Conservation (phyloP, 768 basidiomycete species). For the Crassisporium funariophilum region DNA sequence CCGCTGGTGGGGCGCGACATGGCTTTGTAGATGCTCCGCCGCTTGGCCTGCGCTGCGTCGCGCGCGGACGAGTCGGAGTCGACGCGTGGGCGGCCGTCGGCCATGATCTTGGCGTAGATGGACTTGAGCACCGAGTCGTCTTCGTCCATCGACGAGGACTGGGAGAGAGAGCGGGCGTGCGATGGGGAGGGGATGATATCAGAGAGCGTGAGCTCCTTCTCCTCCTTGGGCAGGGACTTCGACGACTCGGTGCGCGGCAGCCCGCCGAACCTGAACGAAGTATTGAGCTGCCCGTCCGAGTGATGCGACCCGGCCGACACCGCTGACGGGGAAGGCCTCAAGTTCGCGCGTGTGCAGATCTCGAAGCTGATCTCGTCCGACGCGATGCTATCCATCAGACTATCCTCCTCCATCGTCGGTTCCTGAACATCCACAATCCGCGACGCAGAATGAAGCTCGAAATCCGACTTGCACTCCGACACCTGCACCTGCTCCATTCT, state of each 20-base stretch:
- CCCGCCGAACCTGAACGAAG: conserved; percentile 77
- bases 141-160: conserved; percentile 41
- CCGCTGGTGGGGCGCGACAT: conserved; percentile 49
- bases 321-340: not conserved
- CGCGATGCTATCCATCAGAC: conserved; percentile 3
- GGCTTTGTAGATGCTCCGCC: conserved; percentile 27
- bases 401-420: conserved; percentile 14
- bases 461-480: conserved; percentile 15
- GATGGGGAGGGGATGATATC: conserved; percentile 75
- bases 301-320: conserved; percentile 35
- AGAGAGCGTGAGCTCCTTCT: conserved; percentile 56
- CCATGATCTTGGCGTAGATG: conserved; percentile 50
- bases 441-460: conserved; percentile 29
- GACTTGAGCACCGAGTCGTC: conserved; percentile 59
- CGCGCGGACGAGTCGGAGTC: conserved; percentile 44
- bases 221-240: conserved; percentile 17
- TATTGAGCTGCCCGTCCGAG: conserved; percentile 70
- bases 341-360: not conserved
- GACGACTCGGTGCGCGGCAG: conserved; percentile 29
- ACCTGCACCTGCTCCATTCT: conserved; percentile 11
- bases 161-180: conserved; percentile 50
- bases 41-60: conserved; percentile 16
- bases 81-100: conserved; percentile 37
- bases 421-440: conserved; percentile 35
- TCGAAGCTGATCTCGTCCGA: conserved; percentile 8